Base-by-base conservation (phyloP, 2,329 filamentous ascomycete species). In the Ophiostoma pallidulum region DNA sequence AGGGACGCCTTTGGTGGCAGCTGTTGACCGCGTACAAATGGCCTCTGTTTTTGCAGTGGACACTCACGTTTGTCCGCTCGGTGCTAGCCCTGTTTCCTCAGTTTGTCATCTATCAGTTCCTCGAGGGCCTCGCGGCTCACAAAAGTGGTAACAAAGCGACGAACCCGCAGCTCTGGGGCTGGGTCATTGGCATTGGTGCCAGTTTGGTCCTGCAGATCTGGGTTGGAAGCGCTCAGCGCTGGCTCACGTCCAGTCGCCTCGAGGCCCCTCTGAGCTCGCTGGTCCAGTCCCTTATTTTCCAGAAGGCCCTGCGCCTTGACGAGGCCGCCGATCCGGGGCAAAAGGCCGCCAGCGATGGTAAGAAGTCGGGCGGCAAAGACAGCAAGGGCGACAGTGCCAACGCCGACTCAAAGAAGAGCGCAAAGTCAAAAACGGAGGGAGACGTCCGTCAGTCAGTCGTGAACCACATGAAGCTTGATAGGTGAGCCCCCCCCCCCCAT, bases 391-490 rank as follows among this genome's bases (percentile, higher is more conserved):
- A n/a, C n/a, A 53, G 55, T 32, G 45, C 35, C 20, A 35, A 28
- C 4, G 18, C 29, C 40, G 26, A 13, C 24, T 28, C 24, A 5
- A 37, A 24, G 35, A 52, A 44, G 38, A 20, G 16, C 5, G 13
- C 19, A 8, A 48, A 49, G 14, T 9, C 18, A 22, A 47, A 49
- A 18, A 44, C 36, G 14, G 45, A 56, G 41, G 44, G 52, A 19
- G 59, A 62, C 29, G 55, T 59, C 10, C 58, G 61, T 10, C 62
- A 64, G 47, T 62, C 61, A 3, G 60, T 64, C 19, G 59, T 64
- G 38, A 64, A 64, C 49, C 62, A 64, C 53, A 63, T 64, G 58
- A 64, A 64, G 45, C 54, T 64, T 24, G 62, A 65, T 48, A 61
- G 59, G 55, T 61, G 54, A 31, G 54, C 49, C 31, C n/a, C 8